These are phyloP conservation scores for Auricularia sp. DNA, from an alignment of 768 basidiomycete genomes.

Conservation along the genomic window DNA sequence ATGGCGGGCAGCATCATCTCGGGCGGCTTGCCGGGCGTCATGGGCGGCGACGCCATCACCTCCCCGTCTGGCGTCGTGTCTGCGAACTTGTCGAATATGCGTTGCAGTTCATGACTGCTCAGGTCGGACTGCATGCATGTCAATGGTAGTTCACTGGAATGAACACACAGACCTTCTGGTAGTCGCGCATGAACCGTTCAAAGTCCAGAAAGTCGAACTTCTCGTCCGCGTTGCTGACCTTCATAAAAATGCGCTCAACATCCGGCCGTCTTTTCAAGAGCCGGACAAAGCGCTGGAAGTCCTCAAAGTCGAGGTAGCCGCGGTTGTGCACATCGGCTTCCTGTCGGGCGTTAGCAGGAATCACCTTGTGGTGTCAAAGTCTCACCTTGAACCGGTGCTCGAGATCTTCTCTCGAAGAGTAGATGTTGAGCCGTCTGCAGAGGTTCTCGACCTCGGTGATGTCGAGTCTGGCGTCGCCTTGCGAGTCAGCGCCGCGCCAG, in stretches of 20 bases:
- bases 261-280: conserved; percentile 79
- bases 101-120: conserved; percentile 19
- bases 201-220: conserved; percentile 31
- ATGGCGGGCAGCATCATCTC: neutral
- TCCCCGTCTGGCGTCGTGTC: conserved; percentile 4
- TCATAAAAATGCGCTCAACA: conserved; percentile 52
- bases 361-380: conserved; percentile 21
- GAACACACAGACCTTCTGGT: conserved; percentile 35
- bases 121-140: conserved; percentile 20
- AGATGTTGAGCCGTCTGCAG: conserved; percentile 61
- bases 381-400: conserved; percentile 39
- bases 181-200: conserved; percentile 37
- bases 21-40: conserved; percentile 14
- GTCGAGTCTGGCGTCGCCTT: conserved; percentile 49
- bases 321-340: conserved; percentile 47
- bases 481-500: conserved; percentile 64
- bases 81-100: conserved; percentile 31
- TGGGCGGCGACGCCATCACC: conserved; percentile 14
- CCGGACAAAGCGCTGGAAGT: conserved; percentile 77
- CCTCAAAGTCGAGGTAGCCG: conserved; percentile 61
- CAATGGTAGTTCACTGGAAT: neutral
- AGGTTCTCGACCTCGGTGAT: conserved; percentile 65
- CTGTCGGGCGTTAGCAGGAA: conserved; percentile 24
- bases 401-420: conserved; percentile 43
- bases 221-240: conserved; percentile 24